Percentiles rank a stretch among this genome's conserved stretches.
phyloP scores from a whole-genome alignment of 1,284 basidiomycete species.

The Schizophyllum commune region DNA sequence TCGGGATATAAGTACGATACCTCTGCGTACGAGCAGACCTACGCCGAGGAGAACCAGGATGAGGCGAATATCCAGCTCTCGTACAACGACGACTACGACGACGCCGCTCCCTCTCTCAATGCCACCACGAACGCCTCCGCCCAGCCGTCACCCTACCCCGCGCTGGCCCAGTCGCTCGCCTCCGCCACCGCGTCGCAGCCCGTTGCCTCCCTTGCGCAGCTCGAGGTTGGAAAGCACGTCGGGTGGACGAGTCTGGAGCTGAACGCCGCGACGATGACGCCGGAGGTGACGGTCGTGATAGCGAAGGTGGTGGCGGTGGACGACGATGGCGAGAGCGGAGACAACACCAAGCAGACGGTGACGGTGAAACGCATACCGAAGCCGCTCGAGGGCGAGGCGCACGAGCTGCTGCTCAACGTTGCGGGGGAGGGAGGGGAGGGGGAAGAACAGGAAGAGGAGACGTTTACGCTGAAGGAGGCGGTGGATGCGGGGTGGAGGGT shows the following conservation, averaged over 20 bases:
- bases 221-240: not conserved
- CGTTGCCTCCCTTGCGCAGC: not conserved
- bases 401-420: not conserved
- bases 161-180: not conserved
- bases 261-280: not conserved
- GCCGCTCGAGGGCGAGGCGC: not conserved
- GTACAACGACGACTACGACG: not conserved
- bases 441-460: not conserved
- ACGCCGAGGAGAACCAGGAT: not conserved
- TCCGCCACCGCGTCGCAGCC: not conserved
- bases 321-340: not conserved
- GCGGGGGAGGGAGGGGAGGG: not conserved
- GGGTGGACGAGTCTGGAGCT: not conserved
- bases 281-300: not conserved
- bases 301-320: not conserved
- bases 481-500: not conserved
- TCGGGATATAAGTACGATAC: conserved; percentile 22
- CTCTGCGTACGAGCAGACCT: conserved; percentile 2
- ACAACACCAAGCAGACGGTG: not conserved
- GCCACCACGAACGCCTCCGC: no score
- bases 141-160: no score
- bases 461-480: not conserved
- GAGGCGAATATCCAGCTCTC: not conserved
- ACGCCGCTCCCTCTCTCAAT: no score
- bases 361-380: not conserved